A percentile compares a stretch with the other conserved stretches of the same genome.
Conservation (phyloP, 2,329 filamentous ascomycete species). For the Aspergillus neotritici region DNA sequence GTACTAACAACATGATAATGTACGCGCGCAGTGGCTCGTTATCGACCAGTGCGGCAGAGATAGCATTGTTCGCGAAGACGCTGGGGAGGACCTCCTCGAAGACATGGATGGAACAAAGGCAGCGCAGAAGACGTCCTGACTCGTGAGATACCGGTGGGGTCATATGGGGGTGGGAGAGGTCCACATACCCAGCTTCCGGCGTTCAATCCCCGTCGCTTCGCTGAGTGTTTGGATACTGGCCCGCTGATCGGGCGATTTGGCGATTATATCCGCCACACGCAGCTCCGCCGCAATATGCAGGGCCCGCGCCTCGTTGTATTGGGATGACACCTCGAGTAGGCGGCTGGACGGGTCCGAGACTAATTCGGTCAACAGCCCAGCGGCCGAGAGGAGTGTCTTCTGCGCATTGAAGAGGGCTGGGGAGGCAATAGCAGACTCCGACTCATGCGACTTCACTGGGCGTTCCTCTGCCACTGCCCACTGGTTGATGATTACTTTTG, state of each 20-base stretch:
- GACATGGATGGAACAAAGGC: too few relatives aligned
- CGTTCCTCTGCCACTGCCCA: background rate
- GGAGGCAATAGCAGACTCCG: too few relatives aligned
- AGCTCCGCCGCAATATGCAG: slow-evolving; percentile 3
- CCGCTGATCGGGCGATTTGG: background rate
- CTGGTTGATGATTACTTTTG: background rate
- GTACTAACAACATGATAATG: slow-evolving; percentile 1
- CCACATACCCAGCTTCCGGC: slow-evolving; percentile 2
- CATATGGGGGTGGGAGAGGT: background rate
- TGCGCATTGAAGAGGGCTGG: slow-evolving; percentile 1
- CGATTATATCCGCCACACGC: slow-evolving; percentile 2
- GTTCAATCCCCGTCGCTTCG: background rate
- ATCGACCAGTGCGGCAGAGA: background rate
- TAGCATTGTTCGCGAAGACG: slow-evolving; percentile 4
- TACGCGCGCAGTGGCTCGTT: slow-evolving; percentile 8
- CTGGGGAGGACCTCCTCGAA: too few relatives aligned
- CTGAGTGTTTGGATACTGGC: background rate
- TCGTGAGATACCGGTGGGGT: too few relatives aligned
- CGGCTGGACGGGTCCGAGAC: slow-evolving; percentile 2
- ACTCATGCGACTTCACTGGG: too few relatives aligned
- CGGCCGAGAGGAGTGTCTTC: background rate
- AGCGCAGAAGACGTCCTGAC: too few relatives aligned
- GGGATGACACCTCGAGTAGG: slow-evolving; percentile 2
- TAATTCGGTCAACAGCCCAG: slow-evolving; percentile 2
- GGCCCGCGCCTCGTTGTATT: slow-evolving; percentile 3